Evolutionary conservation across 352 stramenopile species (phyloP), one percentile per base, ranked within the genome.

Genomic region (Globisporangium parvum): DNA sequence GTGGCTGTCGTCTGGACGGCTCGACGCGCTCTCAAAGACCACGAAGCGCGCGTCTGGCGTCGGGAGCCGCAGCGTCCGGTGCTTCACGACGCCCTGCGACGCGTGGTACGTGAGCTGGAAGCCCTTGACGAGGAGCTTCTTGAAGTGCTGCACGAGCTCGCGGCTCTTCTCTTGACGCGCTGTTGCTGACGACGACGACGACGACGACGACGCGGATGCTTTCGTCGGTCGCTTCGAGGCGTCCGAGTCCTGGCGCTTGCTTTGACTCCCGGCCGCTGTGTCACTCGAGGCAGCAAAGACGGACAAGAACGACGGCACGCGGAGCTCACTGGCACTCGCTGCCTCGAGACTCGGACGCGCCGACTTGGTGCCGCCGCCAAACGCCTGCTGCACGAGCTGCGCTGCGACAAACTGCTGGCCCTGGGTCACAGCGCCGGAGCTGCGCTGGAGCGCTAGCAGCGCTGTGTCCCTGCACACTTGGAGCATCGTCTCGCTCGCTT

Each of bases 401-500:
- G 73, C 63, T 1, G 77, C 71, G 11, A 90, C 59, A 44, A 74
- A 88, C 55, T 88, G 75, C 48, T 88, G 80, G 26, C 80, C 75
- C 55, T 90, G 79, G 0, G 65, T 66, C 35, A 90, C 68, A 3
- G 80, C 73, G 17, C 81, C 77, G 6, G 77, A 87, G 51, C 76
- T 74, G 21, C 75, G 77, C 23, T 74, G 71, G 17, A 90, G 55
- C 9, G 79, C 79, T 6, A 86, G 58, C n/a, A 70, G 65, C 9
- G 77, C 77, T 15, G 77, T 85, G 35, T 90, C 80, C 48, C 80
- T 85, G 55, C 75, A 87, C 1, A 87, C 64, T 45, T 85, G 73
- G 40, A 81, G 64, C 61, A 90, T 70, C 55, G 75, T 87, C 31
- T 83, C 80, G 10, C 77, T 84, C 15, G 80, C 80, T 40, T 77